Percentiles rank a stretch among this genome's conserved stretches.
Evolutionary conservation across 1,284 basidiomycete species (phyloP).

Genomic region (Exobasidium cylindrosporum): DNA sequence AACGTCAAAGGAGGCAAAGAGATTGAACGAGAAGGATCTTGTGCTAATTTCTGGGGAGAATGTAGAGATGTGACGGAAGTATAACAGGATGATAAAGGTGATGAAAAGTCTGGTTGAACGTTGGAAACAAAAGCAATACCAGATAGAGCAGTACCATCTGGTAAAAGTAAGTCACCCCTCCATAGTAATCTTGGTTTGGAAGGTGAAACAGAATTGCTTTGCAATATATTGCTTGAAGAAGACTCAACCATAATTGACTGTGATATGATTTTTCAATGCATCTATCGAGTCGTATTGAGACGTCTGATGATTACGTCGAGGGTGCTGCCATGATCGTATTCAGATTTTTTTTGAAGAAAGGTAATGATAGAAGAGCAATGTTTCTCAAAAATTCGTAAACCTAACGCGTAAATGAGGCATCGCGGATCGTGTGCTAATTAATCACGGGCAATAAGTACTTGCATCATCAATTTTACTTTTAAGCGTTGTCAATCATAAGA

Average conservation of each 20-base stretch:
- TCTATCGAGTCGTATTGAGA: neutral
- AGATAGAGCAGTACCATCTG: slow-evolving; percentile 42
- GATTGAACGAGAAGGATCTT: neutral
- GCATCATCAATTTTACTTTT: no score
- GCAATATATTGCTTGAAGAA: neutral
- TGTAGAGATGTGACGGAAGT: neutral
- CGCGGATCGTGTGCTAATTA: no score
- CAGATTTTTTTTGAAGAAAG: neutral
- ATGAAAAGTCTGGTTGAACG: slow-evolving; percentile 31
- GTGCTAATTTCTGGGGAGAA: neutral
- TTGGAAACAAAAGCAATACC: slow-evolving; percentile 46
- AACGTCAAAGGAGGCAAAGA: slow-evolving; percentile 7
- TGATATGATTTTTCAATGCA: neutral
- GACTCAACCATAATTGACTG: neutral
- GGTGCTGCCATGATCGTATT: no score
- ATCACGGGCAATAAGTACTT: no score
- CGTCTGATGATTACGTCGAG: no score
- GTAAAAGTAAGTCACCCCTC: slow-evolving; percentile 39
- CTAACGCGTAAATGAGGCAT: no score
- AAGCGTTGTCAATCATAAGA: no score
- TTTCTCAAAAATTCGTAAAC: neutral
- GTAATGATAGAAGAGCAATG: neutral
- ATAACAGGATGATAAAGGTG: neutral
- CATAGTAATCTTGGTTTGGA: slow-evolving; percentile 44
- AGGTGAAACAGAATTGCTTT: neutral